Base-by-base conservation (phyloP, 306 rosid species). In the Rubus parviflorus region DNA sequence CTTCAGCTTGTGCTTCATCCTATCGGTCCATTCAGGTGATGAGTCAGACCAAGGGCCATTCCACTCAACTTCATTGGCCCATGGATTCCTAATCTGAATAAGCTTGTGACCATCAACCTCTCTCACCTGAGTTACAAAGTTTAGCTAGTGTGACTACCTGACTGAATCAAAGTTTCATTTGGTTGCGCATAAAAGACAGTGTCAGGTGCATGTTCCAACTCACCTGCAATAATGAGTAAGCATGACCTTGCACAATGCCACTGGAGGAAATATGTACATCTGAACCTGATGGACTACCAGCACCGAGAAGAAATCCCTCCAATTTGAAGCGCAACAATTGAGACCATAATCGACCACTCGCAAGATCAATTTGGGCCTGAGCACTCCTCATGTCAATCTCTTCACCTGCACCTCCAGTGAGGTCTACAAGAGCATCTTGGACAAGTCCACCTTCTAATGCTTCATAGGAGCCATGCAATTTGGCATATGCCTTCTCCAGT, bases 31-130 rank as follows among this genome's bases (percentile, higher is more conserved):
- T 77, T 92, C 98, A 49, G 91, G 87, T 1, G 98, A 96, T 46
- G 90, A 81, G 87, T 96, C 99, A 23, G 99, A 90, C 99, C 99
- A 96, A 45, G 97, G 98, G 68, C 99, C 99, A 84, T 92, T 96
- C 99, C 99, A 96, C 87, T 96, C 99, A 74, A 96, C 99, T 92
- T 96, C 99, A 67, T 91, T 96, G 66, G 99, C 99, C 99, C 99
- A 96, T 66, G 99, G 99, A 87, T 96, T 96, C 80, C 99, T 90
- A 78, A 96, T 96, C 85, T 92, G 99, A 81, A 96, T 96, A 77
- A 96, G 96, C 88, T 91, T 96, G 87, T 96, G 98, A 73, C 99
- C 93, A 85, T 96, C 99, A 82, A 92, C 97, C 68, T 96, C 99
- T 80, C 92, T 87, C 30, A 96, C 91, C 99, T 92, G 74, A 75